A percentile compares a stretch with the other conserved stretches of the same genome.
Conservation (phyloP, 805 yeast genomes). For the Pichia gijzeniarum region DNA sequence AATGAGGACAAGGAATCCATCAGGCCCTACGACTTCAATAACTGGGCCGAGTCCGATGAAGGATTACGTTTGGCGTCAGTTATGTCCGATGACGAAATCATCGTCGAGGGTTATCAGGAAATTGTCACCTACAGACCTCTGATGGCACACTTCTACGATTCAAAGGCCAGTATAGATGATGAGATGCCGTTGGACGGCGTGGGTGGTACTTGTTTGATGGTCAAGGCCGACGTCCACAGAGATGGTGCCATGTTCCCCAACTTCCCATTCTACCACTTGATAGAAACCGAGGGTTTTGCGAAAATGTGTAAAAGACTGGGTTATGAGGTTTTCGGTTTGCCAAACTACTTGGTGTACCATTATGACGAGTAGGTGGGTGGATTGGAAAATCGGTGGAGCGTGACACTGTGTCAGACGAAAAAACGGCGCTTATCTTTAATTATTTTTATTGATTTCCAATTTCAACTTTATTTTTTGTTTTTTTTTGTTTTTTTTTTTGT, state of each 20-base stretch:
- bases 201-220: constrained; percentile 95
- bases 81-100: constrained; percentile 81
- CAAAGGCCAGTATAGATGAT: constrained; percentile 51
- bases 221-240: constrained; percentile 95
- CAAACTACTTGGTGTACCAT: constrained; percentile 90
- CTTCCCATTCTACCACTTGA: constrained; percentile 93
- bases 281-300: constrained; percentile 98
- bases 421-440: too few species aligned
- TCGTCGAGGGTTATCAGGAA: constrained; percentile 92
- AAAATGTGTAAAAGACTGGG: constrained; percentile 94
- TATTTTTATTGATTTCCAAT: too few species aligned
- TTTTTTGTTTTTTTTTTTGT: too few species aligned
- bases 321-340: constrained; percentile 86
- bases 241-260: constrained; percentile 99
- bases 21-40: constrained; percentile 92
- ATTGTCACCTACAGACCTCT: constrained; percentile 90
- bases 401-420: too few species aligned
- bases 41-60: constrained; percentile 85
- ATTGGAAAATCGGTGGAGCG: too few species aligned
- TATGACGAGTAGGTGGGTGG: constrained; percentile 63
- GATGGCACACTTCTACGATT: constrained; percentile 83
- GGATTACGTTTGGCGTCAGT: constrained; percentile 68
- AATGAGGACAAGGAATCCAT: constrained; percentile 46
- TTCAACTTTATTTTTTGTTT: too few species aligned
- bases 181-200: constrained; percentile 93